These are phyloP conservation scores for Tardiomyces depauwii DNA, from an alignment of 1,139 yeast species.

Conservation along the genomic window DNA sequence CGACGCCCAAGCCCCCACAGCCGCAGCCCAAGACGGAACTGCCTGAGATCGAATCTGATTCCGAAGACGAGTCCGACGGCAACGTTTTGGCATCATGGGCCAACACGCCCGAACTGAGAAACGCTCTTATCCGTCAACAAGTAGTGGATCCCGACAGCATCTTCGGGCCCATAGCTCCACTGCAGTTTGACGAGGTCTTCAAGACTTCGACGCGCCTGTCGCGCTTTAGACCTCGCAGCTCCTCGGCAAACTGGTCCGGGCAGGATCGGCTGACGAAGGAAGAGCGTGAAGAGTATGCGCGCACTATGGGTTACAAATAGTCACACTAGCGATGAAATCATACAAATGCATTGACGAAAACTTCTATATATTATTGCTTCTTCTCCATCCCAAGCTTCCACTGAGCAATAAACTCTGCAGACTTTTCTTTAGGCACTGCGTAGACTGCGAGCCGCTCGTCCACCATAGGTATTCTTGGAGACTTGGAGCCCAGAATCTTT, in stretches of 20 bases:
- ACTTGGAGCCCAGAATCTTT: constrained; percentile 49
- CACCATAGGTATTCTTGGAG: constrained; percentile 64
- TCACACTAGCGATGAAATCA: not conserved
- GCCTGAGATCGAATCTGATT: constrained; percentile 41
- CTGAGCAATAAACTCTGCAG: constrained; percentile 56
- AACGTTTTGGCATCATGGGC: constrained; percentile 63
- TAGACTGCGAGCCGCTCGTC: constrained; percentile 66
- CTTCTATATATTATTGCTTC: not conserved
- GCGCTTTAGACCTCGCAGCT: constrained; percentile 44
- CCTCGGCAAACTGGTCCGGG: constrained; percentile 45
- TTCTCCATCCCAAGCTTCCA: constrained; percentile 31
- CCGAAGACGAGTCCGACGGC: constrained; percentile 45
- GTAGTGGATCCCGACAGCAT: constrained; percentile 56
- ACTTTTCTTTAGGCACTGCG: constrained; percentile 65
- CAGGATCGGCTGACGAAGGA: constrained; percentile 34
- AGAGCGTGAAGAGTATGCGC: constrained; percentile 42
- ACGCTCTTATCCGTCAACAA: constrained; percentile 44
- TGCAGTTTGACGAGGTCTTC: constrained; percentile 62
- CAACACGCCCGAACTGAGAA: constrained; percentile 47
- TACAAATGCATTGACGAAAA: not conserved
- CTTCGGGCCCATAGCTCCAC: constrained; percentile 67
- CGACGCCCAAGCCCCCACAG: constrained; percentile 6
- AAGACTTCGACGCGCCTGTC: constrained; percentile 32
- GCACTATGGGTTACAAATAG: constrained; percentile 40
- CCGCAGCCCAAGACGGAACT: constrained; percentile 16